phyloP scores from a whole-genome alignment of 352 stramenopile species.

The Stramenopiles sp. region DNA sequence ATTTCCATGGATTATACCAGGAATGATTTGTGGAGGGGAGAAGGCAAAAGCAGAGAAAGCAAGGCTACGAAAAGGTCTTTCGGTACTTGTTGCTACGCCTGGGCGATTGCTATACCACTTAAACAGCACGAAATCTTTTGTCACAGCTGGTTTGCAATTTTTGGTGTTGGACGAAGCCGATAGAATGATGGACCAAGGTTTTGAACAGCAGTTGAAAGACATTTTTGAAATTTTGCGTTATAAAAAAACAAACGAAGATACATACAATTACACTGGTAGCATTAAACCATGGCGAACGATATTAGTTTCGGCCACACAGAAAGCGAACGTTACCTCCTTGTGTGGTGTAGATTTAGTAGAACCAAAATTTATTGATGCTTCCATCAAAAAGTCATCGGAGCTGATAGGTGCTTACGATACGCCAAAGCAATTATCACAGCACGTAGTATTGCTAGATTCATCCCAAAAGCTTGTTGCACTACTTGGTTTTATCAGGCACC shows the following conservation, averaged over 20 bases:
- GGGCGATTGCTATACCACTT: slow-evolving; percentile 92
- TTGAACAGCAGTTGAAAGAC: slow-evolving; percentile 34
- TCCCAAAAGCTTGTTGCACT: neutral
- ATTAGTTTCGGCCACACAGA: slow-evolving; percentile 95
- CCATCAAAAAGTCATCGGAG: slow-evolving; percentile 25
- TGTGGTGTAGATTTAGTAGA: slow-evolving; percentile 67
- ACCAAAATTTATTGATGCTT: slow-evolving; percentile 83
- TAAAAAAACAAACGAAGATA: slow-evolving; percentile 30
- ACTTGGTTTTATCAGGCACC: neutral
- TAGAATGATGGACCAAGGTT: slow-evolving; percentile 91
- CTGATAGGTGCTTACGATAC: slow-evolving; percentile 48
- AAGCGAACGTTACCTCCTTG: slow-evolving; percentile 83
- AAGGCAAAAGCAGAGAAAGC: slow-evolving; percentile 60
- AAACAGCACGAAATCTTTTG: slow-evolving; percentile 87
- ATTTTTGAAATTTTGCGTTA: slow-evolving; percentile 68
- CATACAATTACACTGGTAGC: neutral
- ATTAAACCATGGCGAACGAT: slow-evolving; percentile 62
- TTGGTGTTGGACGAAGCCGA: slow-evolving; percentile 98
- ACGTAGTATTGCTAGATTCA: slow-evolving; percentile 22
- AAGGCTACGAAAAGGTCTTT: slow-evolving; percentile 63
- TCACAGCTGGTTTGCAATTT: slow-evolving; percentile 72
- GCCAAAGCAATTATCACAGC: slow-evolving; percentile 76
- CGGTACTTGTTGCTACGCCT: slow-evolving; percentile 90
- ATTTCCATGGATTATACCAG: slow-evolving; percentile 49
- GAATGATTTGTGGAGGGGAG: slow-evolving; percentile 69